Evolutionary conservation across 805 yeast genomes (phyloP), one percentile per base, ranked within the genome.

Genomic region (Yarrowia deformans): DNA sequence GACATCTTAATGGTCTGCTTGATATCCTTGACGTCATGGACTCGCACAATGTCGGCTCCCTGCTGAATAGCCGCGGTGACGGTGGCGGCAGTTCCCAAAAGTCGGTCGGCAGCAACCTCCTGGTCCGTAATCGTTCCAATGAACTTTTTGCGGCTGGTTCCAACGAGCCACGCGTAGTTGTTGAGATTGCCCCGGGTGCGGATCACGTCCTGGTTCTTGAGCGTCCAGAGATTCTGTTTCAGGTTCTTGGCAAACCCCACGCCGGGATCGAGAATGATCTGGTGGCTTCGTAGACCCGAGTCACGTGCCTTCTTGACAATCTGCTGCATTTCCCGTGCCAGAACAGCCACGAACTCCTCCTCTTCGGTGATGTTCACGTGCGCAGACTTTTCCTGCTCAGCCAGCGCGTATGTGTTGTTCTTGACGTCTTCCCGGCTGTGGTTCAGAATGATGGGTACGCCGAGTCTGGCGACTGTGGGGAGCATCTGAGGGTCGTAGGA

Each of bases 261-360:
- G 1, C 99, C 99, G 0, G 99, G 99, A 76, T 95, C 99, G 4
- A 93, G 75, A 18, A 95, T 87, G 3, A 95, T 81, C 78, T 95
- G 98, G 97, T 97, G 95, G 77, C 94, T 87, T 70, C 83, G 82
- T 1, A 94, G 86, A 5, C 97, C 97, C 0, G 77, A 79, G 0
- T 73, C 74, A 54, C 85, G 79, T 13, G 97, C 97, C 68, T 80
- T 82, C 0, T 77, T 72, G 37, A 92, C 82, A 69, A 86, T 85
- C 2, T 73, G 72, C 9, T 87, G 80, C 66, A 94, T 79, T 77
- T 95, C 99, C 58, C 85, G 78, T 7, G 89, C 84, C 6, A 92
- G 83, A 1, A 85, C 88, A 54, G 84, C 82, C 29, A 89, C 81
- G 29, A 81, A 76, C 5, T 37, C 74, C 9, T 60, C 73, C 9